These are phyloP conservation scores for Glonium stellatum DNA, from an alignment of 495 filamentous ascomycete species.

Conservation along the genomic window DNA sequence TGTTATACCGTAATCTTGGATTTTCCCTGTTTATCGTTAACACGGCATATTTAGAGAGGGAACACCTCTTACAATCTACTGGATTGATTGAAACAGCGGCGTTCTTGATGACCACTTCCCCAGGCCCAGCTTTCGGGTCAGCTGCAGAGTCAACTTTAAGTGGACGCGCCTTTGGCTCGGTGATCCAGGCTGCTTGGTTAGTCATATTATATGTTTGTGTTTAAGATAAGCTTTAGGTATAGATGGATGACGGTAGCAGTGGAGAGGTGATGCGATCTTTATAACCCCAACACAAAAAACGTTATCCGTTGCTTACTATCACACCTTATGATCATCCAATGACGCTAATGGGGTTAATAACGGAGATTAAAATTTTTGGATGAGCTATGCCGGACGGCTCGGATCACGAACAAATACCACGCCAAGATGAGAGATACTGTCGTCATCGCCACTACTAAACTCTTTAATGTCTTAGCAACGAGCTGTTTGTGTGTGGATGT, in stretches of 20 bases:
- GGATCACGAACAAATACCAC: too few species aligned
- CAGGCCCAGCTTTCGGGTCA: constrained; percentile 31
- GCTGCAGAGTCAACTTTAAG: constrained; percentile 27
- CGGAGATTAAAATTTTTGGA: too few species aligned
- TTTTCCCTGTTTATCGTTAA: constrained; percentile 11
- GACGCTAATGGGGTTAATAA: too few species aligned
- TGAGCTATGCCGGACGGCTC: too few species aligned
- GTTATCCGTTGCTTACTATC: too few species aligned
- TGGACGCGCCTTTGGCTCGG: constrained; percentile 23
- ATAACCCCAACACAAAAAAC: too few species aligned
- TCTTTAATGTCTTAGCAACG: too few species aligned
- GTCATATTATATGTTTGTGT: constrained; percentile 6
- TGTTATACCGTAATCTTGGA: constrained; percentile 9
- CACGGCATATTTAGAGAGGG: not conserved
- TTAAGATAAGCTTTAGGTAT: not conserved
- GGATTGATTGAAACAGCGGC: constrained; percentile 38
- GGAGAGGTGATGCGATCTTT: not conserved
- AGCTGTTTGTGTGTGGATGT: too few species aligned
- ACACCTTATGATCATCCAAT: too few species aligned
- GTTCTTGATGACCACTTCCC: constrained; percentile 38
- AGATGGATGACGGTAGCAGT: not conserved
- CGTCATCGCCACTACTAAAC: too few species aligned
- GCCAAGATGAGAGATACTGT: not conserved
- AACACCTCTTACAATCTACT: constrained; percentile 33
- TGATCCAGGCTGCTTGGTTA: constrained; percentile 36